These are phyloP conservation scores for Morella rubra DNA, from an alignment of 306 rosid genomes.

Conservation along the genomic window DNA sequence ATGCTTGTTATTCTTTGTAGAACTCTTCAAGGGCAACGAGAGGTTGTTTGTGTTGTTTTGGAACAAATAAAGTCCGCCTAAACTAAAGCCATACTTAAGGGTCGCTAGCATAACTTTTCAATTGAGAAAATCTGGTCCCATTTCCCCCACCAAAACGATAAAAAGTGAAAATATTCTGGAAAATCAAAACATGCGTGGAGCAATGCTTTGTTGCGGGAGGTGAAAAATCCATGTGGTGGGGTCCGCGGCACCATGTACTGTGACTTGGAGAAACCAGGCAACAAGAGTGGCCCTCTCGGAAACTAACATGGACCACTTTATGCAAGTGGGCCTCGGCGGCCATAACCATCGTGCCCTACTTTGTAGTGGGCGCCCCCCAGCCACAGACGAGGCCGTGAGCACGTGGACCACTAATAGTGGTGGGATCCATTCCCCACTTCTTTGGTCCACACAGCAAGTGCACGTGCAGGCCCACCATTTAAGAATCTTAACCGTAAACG, in stretches of 20 bases:
- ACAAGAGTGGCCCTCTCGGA: neutral
- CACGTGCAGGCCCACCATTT: conserved; percentile 22
- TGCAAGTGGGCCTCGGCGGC: conserved; percentile 3
- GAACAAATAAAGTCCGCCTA: too few species aligned
- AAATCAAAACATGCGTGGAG: too few species aligned
- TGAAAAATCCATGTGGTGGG: neutral
- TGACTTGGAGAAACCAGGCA: neutral
- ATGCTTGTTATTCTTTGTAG: too few species aligned
- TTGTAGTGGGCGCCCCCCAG: neutral
- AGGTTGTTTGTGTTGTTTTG: too few species aligned
- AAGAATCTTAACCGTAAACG: conserved; percentile 11
- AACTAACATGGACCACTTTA: conserved; percentile 17
- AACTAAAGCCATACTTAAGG: too few species aligned
- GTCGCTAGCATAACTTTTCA: too few species aligned
- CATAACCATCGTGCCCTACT: conserved; percentile 15
- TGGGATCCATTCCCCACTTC: conserved; percentile 25
- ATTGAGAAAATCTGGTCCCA: neutral
- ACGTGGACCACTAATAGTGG: conserved; percentile 24
- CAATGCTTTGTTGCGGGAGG: neutral
- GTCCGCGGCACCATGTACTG: neutral
- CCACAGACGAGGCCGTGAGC: conserved; percentile 7
- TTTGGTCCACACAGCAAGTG: neutral
- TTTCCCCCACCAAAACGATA: neutral
- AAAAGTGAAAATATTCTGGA: too few species aligned
- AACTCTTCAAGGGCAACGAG: too few species aligned